Conservation (phyloP, 1,284 basidiomycete genomes). For the Peniophora sp. region DNA sequence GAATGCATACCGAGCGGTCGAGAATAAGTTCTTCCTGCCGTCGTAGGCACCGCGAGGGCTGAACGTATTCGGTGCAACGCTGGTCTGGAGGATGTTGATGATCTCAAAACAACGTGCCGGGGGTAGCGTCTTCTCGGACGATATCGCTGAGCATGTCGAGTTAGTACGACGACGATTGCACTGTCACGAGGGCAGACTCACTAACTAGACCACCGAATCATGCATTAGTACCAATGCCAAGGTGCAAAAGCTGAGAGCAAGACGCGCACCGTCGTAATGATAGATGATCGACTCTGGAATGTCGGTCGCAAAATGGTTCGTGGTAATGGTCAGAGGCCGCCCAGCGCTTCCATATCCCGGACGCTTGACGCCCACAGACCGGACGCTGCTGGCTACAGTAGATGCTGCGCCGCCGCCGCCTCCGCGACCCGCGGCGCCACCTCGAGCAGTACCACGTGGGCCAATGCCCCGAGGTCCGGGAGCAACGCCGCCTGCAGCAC, state of each 20-base stretch:
- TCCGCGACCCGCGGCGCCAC: slow-evolving; percentile 23
- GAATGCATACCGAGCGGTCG: slow-evolving; percentile 48
- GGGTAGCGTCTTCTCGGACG: slow-evolving; percentile 59
- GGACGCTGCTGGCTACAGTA: slow-evolving; percentile 33
- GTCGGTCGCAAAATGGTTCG: slow-evolving; percentile 57
- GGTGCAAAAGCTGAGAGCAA: neutral
- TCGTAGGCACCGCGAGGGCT: slow-evolving; percentile 64
- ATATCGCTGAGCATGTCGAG: slow-evolving; percentile 58
- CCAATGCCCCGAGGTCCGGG: slow-evolving; percentile 22
- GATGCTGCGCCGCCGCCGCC: slow-evolving; percentile 8
- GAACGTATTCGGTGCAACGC: slow-evolving; percentile 50
- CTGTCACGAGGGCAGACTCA: too few relatives aligned
- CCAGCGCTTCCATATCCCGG: slow-evolving; percentile 55
- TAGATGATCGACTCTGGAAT: slow-evolving; percentile 57
- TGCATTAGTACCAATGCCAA: too few relatives aligned
- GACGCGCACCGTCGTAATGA: slow-evolving; percentile 62
- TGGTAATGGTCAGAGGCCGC: slow-evolving; percentile 37
- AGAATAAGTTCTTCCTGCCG: slow-evolving; percentile 71
- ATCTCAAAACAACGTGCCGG: slow-evolving; percentile 59
- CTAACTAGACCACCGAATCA: too few relatives aligned
- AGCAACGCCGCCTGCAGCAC: slow-evolving; percentile 10
- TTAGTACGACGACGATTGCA: neutral
- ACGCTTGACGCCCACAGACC: slow-evolving; percentile 54
- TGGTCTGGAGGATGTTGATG: slow-evolving; percentile 49
- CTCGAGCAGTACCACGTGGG: slow-evolving; percentile 12